Evolutionary conservation across 208 protist species (phyloP), one percentile per base, ranked within the genome.

Genomic region (Phytomonas francai): DNA sequence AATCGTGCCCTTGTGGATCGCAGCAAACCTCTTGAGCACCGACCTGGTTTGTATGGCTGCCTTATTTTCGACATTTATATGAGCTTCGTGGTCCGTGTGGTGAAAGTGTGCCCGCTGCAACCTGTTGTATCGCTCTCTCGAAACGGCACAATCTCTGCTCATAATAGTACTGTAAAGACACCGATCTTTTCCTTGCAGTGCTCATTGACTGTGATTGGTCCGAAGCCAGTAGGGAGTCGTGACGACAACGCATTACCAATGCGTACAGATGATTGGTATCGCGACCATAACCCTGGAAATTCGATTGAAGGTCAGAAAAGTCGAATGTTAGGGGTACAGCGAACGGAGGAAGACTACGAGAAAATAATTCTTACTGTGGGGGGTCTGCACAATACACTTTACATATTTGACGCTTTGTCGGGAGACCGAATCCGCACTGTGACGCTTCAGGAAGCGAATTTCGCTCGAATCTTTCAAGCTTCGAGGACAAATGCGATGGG

Each of bases 31-130:
- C 78, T 93, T 16, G 45, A 79, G 57, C 78, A 75, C 61, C 33
- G 65, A 54, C 58, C 79, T 19, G 88, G 88, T n/a, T 70, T 84
- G 33, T 93, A 93, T 67, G 77, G 73, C 34, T 87, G 76, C 63
- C 45, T 88, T 25, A 75, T 91, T 5, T 90, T 93, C 71, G 88
- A 93, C 72, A 72, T 80, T 31, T 78, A 86, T 63, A 74, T 74
- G 36, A 81, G 84, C 2, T 72, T 64, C 30, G 80, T 90, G 63
- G 54, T 89, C 56, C 83, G 80, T 30, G 84, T 90, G 6, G 84
- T 93, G 70, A 82, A 84, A 7, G 80, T 90, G 12, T 88, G 79
- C 64, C 74, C 87, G 3, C 73, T 77, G 25, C 72, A 80, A 60
- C 77, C 81, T 59, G 66, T 63, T 33, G 60, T 73, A 14, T 31